A percentile compares a stretch with the other conserved stretches of the same genome.
phyloP scores from a whole-genome alignment of 169 alveolate genomes.

The Eimeria praecox region DNA sequence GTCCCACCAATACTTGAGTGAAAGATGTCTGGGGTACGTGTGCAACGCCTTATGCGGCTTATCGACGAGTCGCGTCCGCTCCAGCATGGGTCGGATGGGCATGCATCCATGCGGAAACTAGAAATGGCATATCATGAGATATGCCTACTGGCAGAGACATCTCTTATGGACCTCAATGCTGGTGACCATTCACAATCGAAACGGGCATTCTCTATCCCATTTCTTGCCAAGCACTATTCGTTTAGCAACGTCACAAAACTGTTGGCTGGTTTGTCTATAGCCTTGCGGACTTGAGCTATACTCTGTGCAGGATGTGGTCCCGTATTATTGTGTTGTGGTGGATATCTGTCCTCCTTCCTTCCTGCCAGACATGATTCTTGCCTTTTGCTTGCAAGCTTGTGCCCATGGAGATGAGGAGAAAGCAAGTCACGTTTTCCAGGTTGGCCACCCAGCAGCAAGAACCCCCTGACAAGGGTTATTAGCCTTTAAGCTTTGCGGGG shows the following conservation, averaged over 20 bases:
- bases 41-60: slow-evolving; percentile 66
- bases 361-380: slow-evolving; percentile 47
- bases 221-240: background rate
- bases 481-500: no score
- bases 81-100: slow-evolving; percentile 53
- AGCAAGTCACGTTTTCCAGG: slow-evolving; percentile 61
- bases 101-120: slow-evolving; percentile 16
- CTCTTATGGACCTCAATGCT: slow-evolving; percentile 60
- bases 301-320: background rate
- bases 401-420: slow-evolving; percentile 68
- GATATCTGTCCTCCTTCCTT: background rate
- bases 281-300: background rate
- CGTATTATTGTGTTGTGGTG: background rate
- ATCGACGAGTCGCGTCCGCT: slow-evolving; percentile 70
- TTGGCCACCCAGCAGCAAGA: background rate
- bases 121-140: slow-evolving; percentile 71
- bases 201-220: background rate
- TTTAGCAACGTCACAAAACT: background rate
- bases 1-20: background rate
- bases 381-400: slow-evolving; percentile 71
- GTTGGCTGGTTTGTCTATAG: background rate
- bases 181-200: slow-evolving; percentile 23
- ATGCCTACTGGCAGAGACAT: slow-evolving; percentile 55
- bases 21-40: slow-evolving; percentile 62
- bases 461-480: background rate